Evolutionary conservation across 2,329 filamentous ascomycete genomes (phyloP).

Genomic region (Colletotrichum sp.): DNA sequence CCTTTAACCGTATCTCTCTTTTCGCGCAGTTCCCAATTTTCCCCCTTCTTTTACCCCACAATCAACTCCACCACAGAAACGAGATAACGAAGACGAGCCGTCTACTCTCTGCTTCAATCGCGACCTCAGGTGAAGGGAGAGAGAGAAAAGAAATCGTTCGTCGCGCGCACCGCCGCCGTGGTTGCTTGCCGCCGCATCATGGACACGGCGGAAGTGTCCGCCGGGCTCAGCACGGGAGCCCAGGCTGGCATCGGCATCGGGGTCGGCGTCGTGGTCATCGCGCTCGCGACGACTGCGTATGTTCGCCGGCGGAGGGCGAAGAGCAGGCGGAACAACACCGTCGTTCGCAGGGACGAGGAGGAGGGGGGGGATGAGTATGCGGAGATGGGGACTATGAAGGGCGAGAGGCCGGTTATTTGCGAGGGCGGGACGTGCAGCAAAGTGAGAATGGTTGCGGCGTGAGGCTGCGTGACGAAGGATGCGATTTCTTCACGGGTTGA

Average conservation of each 20-base stretch:
- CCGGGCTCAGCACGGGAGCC: constrained; percentile 1
- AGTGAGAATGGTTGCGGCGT: background rate
- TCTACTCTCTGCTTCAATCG: background rate
- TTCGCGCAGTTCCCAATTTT: background rate
- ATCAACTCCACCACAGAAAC: background rate
- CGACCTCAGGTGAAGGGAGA: background rate
- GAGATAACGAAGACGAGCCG: background rate
- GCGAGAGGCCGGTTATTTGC: background rate
- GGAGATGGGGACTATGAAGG: background rate
- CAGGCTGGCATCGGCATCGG: constrained; percentile 14
- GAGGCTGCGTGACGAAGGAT: background rate
- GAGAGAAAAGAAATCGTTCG: background rate
- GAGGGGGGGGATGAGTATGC: background rate
- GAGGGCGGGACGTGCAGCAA: constrained; percentile 6
- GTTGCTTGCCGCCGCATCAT: background rate
- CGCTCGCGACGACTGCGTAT: background rate
- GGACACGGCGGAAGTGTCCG: background rate
- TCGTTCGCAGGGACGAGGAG: background rate
- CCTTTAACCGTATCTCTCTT: background rate
- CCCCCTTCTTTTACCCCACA: background rate
- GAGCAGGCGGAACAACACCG: background rate
- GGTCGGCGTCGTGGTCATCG: background rate
- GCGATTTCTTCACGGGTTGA: background rate
- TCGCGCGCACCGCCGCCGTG: background rate
- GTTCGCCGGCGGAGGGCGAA: background rate